A percentile compares a stretch with the other conserved stretches of the same genome.
These are phyloP conservation scores for Gliomastix tumulicola DNA, from an alignment of 2,329 filamentous ascomycete genomes.

Conservation along the genomic window DNA sequence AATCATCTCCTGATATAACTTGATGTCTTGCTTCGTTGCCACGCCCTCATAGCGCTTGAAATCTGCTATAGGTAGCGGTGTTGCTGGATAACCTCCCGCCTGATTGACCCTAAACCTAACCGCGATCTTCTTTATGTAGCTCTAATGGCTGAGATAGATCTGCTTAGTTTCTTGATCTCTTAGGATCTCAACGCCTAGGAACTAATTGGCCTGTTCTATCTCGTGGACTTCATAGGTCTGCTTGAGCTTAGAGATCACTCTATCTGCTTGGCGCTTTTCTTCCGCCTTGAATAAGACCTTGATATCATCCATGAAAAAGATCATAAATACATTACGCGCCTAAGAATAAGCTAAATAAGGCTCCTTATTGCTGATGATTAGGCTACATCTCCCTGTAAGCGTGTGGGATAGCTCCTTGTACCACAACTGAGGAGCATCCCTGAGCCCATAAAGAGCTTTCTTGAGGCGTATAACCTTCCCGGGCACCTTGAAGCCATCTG, in stretches of 20 bases:
- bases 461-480: background rate
- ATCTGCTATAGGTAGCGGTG: background rate
- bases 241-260: background rate
- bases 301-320: background rate
- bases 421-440: background rate
- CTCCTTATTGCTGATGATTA: background rate
- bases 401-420: background rate
- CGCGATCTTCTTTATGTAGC: conserved; percentile 2
- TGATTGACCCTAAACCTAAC: too few species aligned
- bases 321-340: background rate
- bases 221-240: background rate
- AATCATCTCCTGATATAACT: background rate
- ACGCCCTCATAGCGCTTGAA: background rate
- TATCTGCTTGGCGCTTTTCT: background rate
- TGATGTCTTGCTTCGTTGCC: background rate
- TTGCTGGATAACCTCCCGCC: background rate
- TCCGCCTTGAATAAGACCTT: background rate
- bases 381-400: background rate
- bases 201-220: conserved; percentile 1
- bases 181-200: conserved; percentile 2
- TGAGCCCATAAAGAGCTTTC: background rate
- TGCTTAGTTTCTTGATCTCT: background rate
- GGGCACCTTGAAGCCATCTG: background rate
- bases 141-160: background rate
- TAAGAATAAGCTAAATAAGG: background rate